phyloP scores from a whole-genome alignment of 805 yeast genomes.

The Scheffersomyces amazonensis region DNA sequence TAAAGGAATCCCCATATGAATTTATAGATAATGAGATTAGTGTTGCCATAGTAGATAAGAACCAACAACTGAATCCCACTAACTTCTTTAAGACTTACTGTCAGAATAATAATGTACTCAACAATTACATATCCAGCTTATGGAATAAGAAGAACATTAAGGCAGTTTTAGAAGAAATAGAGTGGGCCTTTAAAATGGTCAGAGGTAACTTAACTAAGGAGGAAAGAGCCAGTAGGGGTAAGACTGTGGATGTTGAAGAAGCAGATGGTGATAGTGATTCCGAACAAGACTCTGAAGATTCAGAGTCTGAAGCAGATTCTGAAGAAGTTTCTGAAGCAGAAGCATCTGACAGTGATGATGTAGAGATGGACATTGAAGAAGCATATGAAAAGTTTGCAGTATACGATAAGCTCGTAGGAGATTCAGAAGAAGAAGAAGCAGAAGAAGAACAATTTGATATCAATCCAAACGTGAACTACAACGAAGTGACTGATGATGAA shows the following conservation, averaged over 20 bases:
- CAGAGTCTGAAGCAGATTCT: slow-evolving; percentile 20
- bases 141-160: slow-evolving; percentile 45
- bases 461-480: slow-evolving; percentile 45
- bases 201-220: slow-evolving; percentile 43
- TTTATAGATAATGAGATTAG: slow-evolving; percentile 29
- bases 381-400: slow-evolving; percentile 30
- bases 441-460: slow-evolving; percentile 25
- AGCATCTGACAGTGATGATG: slow-evolving; percentile 8
- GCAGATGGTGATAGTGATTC: slow-evolving; percentile 11
- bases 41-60: slow-evolving; percentile 23
- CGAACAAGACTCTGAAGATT: slow-evolving; percentile 17
- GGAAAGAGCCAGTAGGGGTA: slow-evolving; percentile 28
- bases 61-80: slow-evolving; percentile 40
- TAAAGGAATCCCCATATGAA: slow-evolving; percentile 28
- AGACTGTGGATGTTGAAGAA: slow-evolving; percentile 5
- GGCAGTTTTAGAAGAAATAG: slow-evolving; percentile 30
- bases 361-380: slow-evolving; percentile 19
- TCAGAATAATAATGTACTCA: slow-evolving; percentile 36
- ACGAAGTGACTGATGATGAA: slow-evolving; percentile 66
- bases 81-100: slow-evolving; percentile 42
- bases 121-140: slow-evolving; percentile 46
- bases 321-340: slow-evolving; percentile 15
- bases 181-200: slow-evolving; percentile 45
- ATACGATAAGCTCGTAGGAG: slow-evolving; percentile 41
- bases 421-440: slow-evolving; percentile 35